phyloP scores from a whole-genome alignment of 176 grass and related monocot genomes.

The Aegilops umbellulata region DNA sequence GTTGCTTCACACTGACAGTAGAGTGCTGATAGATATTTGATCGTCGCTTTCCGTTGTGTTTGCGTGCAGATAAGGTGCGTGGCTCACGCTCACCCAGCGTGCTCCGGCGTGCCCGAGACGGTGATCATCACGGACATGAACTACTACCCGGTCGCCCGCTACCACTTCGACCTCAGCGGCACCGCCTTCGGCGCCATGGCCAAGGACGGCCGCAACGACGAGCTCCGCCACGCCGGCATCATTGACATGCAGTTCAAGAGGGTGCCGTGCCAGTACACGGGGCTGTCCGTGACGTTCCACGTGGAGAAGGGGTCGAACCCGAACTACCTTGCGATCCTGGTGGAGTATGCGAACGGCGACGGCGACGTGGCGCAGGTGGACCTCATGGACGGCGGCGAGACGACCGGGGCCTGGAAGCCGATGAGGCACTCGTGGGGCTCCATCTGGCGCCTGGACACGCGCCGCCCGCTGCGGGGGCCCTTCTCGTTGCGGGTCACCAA shows the following conservation, averaged over 20 bases:
- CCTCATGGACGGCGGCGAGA: slow-evolving; percentile 20
- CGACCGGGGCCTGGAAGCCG: slow-evolving; percentile 16
- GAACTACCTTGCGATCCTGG: slow-evolving; percentile 40
- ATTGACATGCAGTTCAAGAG: slow-evolving; percentile 37
- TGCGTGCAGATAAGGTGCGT: slow-evolving; percentile 29
- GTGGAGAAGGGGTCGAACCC: slow-evolving; percentile 52
- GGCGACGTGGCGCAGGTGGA: slow-evolving; percentile 44
- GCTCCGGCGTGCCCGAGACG: slow-evolving; percentile 42
- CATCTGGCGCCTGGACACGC: slow-evolving; percentile 58
- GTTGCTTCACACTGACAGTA: neutral
- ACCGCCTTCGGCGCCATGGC: slow-evolving; percentile 43
- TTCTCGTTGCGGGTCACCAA: slow-evolving; percentile 57
- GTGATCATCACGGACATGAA: slow-evolving; percentile 53
- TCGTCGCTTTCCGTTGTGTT: neutral
- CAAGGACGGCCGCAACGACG: neutral
- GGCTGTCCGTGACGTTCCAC: slow-evolving; percentile 35
- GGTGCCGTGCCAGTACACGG: slow-evolving; percentile 35
- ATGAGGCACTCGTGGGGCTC: slow-evolving; percentile 56
- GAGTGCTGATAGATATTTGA: neutral
- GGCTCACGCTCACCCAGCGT: slow-evolving; percentile 1
- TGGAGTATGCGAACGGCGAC: slow-evolving; percentile 45
- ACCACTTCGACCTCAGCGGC: slow-evolving; percentile 56
- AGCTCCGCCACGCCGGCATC: slow-evolving; percentile 46
- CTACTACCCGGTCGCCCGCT: slow-evolving; percentile 31
- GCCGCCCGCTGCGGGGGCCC: slow-evolving; percentile 37